Conservation (phyloP, 2,329 filamentous ascomycete species). For the Pseudogymnoascus sp. region DNA sequence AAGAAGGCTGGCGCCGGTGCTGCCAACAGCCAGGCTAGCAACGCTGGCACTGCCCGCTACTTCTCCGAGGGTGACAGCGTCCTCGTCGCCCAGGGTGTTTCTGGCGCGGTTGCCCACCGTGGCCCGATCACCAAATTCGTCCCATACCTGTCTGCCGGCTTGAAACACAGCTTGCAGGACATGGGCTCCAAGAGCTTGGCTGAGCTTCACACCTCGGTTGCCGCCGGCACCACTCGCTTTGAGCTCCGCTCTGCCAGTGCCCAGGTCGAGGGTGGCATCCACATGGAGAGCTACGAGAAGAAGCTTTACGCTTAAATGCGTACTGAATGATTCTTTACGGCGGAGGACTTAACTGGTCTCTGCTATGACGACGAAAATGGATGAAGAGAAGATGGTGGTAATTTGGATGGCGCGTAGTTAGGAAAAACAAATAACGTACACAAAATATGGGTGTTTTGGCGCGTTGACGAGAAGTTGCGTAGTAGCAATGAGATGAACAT, state of each 20-base stretch:
- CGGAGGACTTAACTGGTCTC: slow-evolving; percentile 5
- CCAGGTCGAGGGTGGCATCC: slow-evolving; percentile 92
- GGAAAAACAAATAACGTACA: background rate
- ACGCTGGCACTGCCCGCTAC: slow-evolving; percentile 94
- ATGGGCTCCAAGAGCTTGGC: slow-evolving; percentile 76
- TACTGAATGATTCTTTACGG: background rate
- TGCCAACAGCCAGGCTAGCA: slow-evolving; percentile 69
- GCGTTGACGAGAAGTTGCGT: slow-evolving; percentile 1
- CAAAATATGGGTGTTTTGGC: slow-evolving; percentile 6
- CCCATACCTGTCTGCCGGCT: slow-evolving; percentile 86
- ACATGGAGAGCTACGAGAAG: slow-evolving; percentile 99
- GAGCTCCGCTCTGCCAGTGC: slow-evolving; percentile 91
- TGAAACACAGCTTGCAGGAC: slow-evolving; percentile 97
- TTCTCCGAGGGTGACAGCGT: slow-evolving; percentile 96
- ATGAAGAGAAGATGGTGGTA: background rate
- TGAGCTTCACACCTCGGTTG: slow-evolving; percentile 68
- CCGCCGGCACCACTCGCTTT: slow-evolving; percentile 72
- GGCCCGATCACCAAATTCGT: slow-evolving; percentile 88
- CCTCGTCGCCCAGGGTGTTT: slow-evolving; percentile 93
- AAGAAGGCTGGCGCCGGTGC: slow-evolving; percentile 78
- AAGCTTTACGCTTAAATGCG: slow-evolving; percentile 79
- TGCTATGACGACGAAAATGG: background rate
- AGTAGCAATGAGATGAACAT: background rate
- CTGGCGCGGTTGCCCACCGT: slow-evolving; percentile 72
- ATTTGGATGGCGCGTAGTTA: slow-evolving; percentile 5